Evolutionary conservation across 2,329 filamentous ascomycete species (phyloP).

Genomic region (Phialophora tarda): DNA sequence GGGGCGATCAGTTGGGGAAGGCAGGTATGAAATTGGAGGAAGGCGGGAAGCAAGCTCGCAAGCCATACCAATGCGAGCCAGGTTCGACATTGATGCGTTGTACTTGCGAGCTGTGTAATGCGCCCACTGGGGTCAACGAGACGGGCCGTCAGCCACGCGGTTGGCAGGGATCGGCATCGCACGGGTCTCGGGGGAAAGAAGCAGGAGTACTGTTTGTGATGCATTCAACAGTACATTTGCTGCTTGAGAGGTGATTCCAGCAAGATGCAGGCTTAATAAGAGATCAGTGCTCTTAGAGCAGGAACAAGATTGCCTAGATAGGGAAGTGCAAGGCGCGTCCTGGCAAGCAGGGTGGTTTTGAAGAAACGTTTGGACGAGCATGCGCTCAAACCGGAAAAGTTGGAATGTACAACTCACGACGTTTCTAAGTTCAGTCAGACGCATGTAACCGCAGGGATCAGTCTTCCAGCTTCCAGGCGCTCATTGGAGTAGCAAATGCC

Average conservation of each 20-base stretch:
- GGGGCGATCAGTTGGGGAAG: slow-evolving; percentile 9
- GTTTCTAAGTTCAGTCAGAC: background rate
- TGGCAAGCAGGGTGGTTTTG: background rate
- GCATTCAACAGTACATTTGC: background rate
- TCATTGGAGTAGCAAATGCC: background rate
- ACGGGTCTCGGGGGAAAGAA: background rate
- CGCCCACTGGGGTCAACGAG: background rate
- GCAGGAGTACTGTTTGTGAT: background rate
- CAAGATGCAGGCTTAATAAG: background rate
- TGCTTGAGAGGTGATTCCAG: background rate
- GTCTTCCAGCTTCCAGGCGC: background rate
- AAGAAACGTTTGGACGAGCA: background rate
- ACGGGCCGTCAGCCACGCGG: slow-evolving; percentile 2
- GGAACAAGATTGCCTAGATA: background rate
- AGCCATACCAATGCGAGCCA: background rate
- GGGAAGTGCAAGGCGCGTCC: background rate
- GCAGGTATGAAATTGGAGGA: background rate
- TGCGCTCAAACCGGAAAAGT: background rate
- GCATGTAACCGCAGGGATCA: background rate
- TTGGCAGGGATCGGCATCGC: slow-evolving; percentile 1
- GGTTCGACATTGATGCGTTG: background rate
- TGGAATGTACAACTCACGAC: background rate
- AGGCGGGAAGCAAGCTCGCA: background rate
- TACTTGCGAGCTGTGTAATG: background rate
- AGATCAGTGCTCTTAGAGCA: background rate